Evolutionary conservation across 1,139 yeast genomes (phyloP).

Genomic region (Lodderomyces beijingensis): DNA sequence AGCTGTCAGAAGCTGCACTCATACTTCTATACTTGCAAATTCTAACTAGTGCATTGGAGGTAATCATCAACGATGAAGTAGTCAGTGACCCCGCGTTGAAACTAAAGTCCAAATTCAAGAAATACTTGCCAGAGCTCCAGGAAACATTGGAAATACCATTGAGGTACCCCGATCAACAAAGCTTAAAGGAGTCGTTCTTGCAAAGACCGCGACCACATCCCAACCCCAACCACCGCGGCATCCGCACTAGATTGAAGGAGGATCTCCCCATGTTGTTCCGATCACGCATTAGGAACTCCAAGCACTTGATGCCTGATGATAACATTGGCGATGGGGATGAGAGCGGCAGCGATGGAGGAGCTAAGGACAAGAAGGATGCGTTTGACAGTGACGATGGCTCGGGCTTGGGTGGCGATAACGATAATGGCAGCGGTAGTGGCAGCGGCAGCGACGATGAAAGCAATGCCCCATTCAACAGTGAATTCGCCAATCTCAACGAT

Average conservation of each 20-base stretch:
- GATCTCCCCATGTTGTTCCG: constrained; percentile 2
- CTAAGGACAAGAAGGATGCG: too few species aligned
- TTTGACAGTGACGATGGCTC: too few species aligned
- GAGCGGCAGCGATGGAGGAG: background rate
- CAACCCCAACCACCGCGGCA: constrained; percentile 1
- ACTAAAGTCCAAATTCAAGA: constrained; percentile 12
- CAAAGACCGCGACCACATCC: constrained; percentile 4
- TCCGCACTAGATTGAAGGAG: constrained; percentile 8
- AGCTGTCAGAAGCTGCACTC: background rate
- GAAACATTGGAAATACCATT: constrained; percentile 13
- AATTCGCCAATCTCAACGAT: too few species aligned
- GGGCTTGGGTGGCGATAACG: too few species aligned
- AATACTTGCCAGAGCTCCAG: constrained; percentile 12
- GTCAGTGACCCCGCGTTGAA: constrained; percentile 10
- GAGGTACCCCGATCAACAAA: constrained; percentile 8
- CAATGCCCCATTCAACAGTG: constrained; percentile 1
- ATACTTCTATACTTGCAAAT: background rate
- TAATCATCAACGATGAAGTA: constrained; percentile 11
- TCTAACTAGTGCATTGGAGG: constrained; percentile 5
- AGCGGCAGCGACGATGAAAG: background rate
- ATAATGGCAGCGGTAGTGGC: background rate
- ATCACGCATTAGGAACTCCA: background rate
- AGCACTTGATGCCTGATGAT: too few species aligned
- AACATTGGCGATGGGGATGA: too few species aligned
- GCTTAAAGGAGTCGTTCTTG: constrained; percentile 11